phyloP scores from a whole-genome alignment of 148 eudicot species.

The Cornus kousa region DNA sequence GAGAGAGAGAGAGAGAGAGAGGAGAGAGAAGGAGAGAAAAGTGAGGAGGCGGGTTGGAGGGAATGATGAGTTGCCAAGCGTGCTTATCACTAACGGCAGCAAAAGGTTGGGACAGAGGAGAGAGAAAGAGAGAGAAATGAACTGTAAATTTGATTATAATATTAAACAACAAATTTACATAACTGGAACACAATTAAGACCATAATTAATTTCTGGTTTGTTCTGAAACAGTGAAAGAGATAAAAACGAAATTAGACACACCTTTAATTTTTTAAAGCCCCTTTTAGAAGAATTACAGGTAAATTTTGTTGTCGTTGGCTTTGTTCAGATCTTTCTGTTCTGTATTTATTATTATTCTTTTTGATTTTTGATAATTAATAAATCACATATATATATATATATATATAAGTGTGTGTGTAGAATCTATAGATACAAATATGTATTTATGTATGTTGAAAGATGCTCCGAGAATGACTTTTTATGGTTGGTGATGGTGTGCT shows the following conservation, averaged over 20 bases:
- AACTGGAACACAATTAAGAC: neutral
- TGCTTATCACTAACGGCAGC: constrained; percentile 57
- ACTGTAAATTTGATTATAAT: constrained; percentile 7
- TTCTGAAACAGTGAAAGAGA: neutral
- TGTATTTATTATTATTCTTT: neutral
- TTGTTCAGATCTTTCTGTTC: neutral
- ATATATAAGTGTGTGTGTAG: neutral
- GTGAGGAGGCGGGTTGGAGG: constrained; percentile 28
- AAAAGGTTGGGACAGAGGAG: constrained; percentile 1
- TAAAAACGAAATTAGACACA: neutral
- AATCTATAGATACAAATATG: neutral
- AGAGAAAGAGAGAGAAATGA: neutral
- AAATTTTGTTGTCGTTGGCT: neutral
- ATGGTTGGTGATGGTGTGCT: neutral
- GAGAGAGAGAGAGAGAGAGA: neutral
- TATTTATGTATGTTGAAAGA: neutral
- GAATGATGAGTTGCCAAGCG: constrained; percentile 71
- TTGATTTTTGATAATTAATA: neutral
- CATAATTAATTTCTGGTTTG: constrained; percentile 2
- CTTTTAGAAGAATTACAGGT: neutral
- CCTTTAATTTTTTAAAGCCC: neutral
- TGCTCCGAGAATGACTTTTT: neutral
- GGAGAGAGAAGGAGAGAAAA: constrained; percentile 17
- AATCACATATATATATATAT: neutral
- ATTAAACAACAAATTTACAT: constrained; percentile 1